Percentiles rank a stretch among this genome's conserved stretches.
phyloP scores from a whole-genome alignment of 2,329 filamentous ascomycete genomes.

The Hawksworthiomyces lignivorus region DNA sequence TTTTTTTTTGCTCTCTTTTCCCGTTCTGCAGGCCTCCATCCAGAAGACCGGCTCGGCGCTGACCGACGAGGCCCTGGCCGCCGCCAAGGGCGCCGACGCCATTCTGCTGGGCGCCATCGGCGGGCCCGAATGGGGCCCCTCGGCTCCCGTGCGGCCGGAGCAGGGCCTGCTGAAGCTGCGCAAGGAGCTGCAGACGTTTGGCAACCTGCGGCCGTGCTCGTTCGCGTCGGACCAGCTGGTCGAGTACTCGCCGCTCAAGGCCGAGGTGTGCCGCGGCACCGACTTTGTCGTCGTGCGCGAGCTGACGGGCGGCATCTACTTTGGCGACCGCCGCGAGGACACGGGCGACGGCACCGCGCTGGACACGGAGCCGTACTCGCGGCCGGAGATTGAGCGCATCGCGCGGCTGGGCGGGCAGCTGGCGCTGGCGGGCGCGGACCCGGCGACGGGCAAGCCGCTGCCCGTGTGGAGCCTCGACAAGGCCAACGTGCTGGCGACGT shows the following conservation, averaged over 20 bases:
- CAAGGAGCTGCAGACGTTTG: slow-evolving; percentile 89
- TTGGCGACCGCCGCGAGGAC: slow-evolving; percentile 78
- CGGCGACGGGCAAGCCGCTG: slow-evolving; percentile 43
- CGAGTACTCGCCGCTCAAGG: slow-evolving; percentile 78
- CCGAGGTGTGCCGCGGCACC: slow-evolving; percentile 73
- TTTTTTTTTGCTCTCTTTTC: not conserved
- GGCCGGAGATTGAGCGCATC: slow-evolving; percentile 80
- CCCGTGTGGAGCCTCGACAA: slow-evolving; percentile 88
- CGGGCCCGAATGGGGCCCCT: slow-evolving; percentile 93
- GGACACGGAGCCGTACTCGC: slow-evolving; percentile 83
- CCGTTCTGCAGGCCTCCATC: slow-evolving; percentile 65
- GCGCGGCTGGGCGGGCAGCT: slow-evolving; percentile 74
- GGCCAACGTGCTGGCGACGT: slow-evolving; percentile 91
- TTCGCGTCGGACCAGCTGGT: slow-evolving; percentile 85
- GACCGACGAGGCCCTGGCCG: slow-evolving; percentile 73
- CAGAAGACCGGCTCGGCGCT: slow-evolving; percentile 70
- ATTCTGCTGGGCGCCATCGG: slow-evolving; percentile 91
- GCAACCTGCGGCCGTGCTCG: slow-evolving; percentile 92
- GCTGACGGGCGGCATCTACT: slow-evolving; percentile 90
- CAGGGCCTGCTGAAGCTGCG: slow-evolving; percentile 85
- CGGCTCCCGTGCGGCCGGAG: slow-evolving; percentile 71
- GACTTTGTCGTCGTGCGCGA: slow-evolving; percentile 93
- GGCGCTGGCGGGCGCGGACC: slow-evolving; percentile 66
- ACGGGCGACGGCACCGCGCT: slow-evolving; percentile 66
- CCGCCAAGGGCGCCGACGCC: slow-evolving; percentile 79